phyloP scores from a whole-genome alignment of 2,329 filamentous ascomycete genomes.

The Blumeriella jaapii region DNA sequence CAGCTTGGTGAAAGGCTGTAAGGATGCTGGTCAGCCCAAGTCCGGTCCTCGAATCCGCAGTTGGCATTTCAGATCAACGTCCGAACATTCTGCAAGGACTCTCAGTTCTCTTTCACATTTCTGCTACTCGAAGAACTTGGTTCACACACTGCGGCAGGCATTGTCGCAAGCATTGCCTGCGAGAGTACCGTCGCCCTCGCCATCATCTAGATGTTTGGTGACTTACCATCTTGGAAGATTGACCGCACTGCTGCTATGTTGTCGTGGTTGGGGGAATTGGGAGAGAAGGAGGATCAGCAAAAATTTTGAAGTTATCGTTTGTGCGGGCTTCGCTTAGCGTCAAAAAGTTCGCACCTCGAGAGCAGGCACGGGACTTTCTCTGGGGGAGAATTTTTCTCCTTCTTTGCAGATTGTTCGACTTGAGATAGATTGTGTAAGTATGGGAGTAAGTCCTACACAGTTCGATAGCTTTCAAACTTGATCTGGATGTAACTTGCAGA shows the following conservation, averaged over 20 bases:
- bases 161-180: conserved; percentile 6
- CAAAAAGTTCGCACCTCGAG: conserved; percentile 7
- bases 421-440: too few species aligned
- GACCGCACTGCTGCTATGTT: conserved; percentile 28
- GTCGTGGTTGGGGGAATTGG: conserved; percentile 31
- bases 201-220: conserved; percentile 25
- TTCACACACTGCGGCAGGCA: too few species aligned
- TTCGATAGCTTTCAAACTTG: too few species aligned
- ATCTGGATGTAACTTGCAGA: too few species aligned
- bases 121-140: conserved; percentile 20
- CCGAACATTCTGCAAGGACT: conserved; percentile 98
- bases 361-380: too few species aligned
- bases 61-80: conserved; percentile 85
- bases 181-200: too few species aligned
- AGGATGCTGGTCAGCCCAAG: conserved; percentile 15
- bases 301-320: conserved; percentile 9
- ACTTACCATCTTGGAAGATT: conserved; percentile 59
- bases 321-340: conserved; percentile 10
- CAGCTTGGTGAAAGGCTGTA: conserved; percentile 81
- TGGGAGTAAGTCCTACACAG: too few species aligned
- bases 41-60: conserved; percentile 98
- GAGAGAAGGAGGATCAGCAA: conserved; percentile 6
- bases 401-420: too few species aligned
- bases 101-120: conserved; percentile 19
- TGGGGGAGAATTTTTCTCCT: too few species aligned